Conservation (phyloP, 176 grass and related monocot genomes). For the Aegilops speltoides region DNA sequence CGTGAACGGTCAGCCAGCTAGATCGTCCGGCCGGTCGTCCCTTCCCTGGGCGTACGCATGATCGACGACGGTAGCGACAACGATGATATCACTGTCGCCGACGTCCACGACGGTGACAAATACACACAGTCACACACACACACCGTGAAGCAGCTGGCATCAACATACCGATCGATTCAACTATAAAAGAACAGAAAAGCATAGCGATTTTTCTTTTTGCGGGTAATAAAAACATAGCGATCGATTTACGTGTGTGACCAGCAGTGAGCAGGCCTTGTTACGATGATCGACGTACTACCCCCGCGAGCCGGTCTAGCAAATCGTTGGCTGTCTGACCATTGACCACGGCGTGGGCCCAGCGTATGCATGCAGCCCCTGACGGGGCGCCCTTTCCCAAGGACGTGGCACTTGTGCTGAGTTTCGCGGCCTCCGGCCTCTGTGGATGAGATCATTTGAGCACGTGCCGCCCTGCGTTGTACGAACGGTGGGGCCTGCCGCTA, state of each 20-base stretch:
- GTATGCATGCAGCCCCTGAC: neutral
- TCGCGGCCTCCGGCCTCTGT: neutral
- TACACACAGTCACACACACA: neutral
- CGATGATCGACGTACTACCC: neutral
- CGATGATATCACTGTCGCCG: neutral
- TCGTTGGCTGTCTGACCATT: neutral
- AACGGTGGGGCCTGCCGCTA: neutral
- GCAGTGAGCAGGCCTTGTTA: neutral
- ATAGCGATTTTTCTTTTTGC: too few relatives aligned
- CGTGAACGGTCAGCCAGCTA: neutral
- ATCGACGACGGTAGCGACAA: neutral
- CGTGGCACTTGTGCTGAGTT: neutral
- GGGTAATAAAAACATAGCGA: neutral
- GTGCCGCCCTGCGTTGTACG: neutral
- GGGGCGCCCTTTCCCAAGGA: neutral
- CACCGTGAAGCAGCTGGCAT: neutral
- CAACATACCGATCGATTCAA: neutral
- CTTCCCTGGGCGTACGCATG: neutral
- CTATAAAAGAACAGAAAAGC: too few relatives aligned
- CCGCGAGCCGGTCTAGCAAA: neutral
- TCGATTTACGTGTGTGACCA: neutral
- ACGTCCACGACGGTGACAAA: neutral
- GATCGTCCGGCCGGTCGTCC: neutral
- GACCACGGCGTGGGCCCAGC: neutral
- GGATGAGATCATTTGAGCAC: neutral